These are phyloP conservation scores for Penicillium sp. DNA, from an alignment of 2,329 filamentous ascomycete genomes.

Conservation along the genomic window DNA sequence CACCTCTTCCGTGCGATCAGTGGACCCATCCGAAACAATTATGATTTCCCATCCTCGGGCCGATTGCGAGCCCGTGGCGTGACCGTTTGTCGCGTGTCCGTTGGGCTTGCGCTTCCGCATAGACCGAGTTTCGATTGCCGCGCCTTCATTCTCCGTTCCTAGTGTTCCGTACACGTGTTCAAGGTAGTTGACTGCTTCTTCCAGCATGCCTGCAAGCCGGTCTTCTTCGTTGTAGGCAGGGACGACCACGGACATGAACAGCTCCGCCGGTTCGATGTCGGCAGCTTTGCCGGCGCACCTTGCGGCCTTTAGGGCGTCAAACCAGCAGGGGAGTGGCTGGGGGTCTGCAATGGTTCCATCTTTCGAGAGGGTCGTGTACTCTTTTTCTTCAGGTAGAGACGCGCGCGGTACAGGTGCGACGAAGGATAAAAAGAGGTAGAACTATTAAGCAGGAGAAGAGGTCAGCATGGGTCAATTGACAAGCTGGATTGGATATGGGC, in stretches of 20 bases:
- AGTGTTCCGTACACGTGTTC: conserved; percentile 68
- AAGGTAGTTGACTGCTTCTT: conserved; percentile 86
- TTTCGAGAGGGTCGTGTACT: conserved; percentile 71
- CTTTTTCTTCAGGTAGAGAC: conserved; percentile 75
- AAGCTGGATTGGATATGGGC: background rate
- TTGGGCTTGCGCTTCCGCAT: conserved; percentile 28
- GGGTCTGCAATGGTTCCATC: conserved; percentile 57
- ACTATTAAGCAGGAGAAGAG: conserved; percentile 38
- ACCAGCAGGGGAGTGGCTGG: conserved; percentile 77
- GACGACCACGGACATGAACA: conserved; percentile 89
- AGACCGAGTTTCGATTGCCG: conserved; percentile 10
- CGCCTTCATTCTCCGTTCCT: conserved; percentile 32
- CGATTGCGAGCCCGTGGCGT: conserved; percentile 30
- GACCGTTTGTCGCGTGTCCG: conserved; percentile 31
- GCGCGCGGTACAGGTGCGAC: conserved; percentile 78
- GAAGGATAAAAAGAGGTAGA: conserved; percentile 67
- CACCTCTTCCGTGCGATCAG: conserved; percentile 74
- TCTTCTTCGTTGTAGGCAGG: conserved; percentile 94
- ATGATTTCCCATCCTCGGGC: conserved; percentile 82
- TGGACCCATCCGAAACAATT: conserved; percentile 85
- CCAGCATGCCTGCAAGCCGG: conserved; percentile 76
- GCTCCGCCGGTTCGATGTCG: conserved; percentile 68
- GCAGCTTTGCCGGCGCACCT: conserved; percentile 47
- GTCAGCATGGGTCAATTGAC: conserved; percentile 1
- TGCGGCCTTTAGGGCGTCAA: conserved; percentile 69